These are phyloP conservation scores for Globisporangium paroecandrum DNA, from an alignment of 352 stramenopile genomes.

Conservation along the genomic window DNA sequence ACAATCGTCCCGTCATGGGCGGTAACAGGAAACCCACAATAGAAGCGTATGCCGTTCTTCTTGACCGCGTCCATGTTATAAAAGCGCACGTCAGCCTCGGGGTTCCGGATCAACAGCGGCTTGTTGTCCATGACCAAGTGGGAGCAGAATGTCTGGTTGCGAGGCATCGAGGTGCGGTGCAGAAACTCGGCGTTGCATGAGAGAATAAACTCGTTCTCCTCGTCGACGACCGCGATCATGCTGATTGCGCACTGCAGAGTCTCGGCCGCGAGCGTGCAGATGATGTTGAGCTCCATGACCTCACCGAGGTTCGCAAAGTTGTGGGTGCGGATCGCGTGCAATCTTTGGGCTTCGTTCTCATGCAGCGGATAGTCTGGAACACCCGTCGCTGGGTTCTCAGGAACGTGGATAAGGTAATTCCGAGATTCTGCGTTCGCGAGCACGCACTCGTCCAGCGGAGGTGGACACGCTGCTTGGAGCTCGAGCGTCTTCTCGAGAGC, in stretches of 20 bases:
- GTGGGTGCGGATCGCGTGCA: neutral
- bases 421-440: neutral
- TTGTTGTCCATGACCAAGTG: slow-evolving; percentile 60
- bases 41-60: neutral
- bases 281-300: slow-evolving; percentile 6
- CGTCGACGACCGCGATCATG: neutral
- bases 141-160: slow-evolving; percentile 38
- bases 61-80: neutral
- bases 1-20: neutral
- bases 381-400: neutral
- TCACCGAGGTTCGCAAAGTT: neutral
- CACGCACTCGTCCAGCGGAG: slow-evolving; percentile 24
- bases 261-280: neutral
- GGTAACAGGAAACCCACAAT: neutral
- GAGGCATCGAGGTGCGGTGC: neutral
- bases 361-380: neutral
- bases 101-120: slow-evolving; percentile 57
- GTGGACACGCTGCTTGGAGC: neutral
- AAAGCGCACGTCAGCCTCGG: slow-evolving; percentile 70
- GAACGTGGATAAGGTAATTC: slow-evolving; percentile 2
- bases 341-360: neutral
- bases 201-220: slow-evolving; percentile 3
- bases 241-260: neutral
- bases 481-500: neutral
- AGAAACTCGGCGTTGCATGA: neutral